phyloP scores from a whole-genome alignment of 441 rosid species.

The Populus hybrid region DNA sequence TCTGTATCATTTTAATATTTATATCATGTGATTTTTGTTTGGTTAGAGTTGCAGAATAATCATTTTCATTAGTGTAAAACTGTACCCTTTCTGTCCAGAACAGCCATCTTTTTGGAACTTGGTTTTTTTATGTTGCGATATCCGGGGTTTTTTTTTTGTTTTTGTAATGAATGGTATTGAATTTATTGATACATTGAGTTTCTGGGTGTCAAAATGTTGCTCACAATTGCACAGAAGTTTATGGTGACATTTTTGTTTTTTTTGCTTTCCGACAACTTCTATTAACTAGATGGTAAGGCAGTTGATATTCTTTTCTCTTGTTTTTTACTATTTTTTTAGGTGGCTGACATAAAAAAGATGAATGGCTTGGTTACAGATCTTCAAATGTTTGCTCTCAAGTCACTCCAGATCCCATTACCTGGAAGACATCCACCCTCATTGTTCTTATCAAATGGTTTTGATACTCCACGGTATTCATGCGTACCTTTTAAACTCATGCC shows the following conservation, averaged over 20 bases:
- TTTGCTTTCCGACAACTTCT: neutral
- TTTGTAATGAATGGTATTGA: neutral
- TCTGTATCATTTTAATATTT: neutral
- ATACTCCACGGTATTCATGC: conserved; percentile 31
- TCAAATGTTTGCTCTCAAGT: conserved; percentile 68
- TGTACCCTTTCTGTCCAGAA: neutral
- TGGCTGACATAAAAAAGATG: conserved; percentile 54
- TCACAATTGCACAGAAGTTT: neutral
- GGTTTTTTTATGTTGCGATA: too few relatives aligned
- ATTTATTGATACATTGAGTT: neutral
- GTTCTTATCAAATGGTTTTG: conserved; percentile 29
- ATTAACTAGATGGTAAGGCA: neutral
- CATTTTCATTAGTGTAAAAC: neutral
- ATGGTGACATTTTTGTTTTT: neutral
- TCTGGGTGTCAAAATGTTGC: neutral
- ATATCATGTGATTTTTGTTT: neutral
- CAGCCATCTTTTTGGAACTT: neutral
- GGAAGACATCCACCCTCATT: conserved; percentile 61
- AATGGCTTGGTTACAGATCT: conserved; percentile 61
- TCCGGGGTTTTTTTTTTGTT: too few relatives aligned
- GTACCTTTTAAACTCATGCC: neutral
- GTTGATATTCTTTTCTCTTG: neutral
- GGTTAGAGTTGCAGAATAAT: neutral
- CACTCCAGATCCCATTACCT: conserved; percentile 54
- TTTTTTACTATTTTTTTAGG: conserved; percentile 25